A percentile compares a stretch with the other conserved stretches of the same genome.
Conservation (phyloP, 805 yeast species). For the Osmozyma mogii region DNA sequence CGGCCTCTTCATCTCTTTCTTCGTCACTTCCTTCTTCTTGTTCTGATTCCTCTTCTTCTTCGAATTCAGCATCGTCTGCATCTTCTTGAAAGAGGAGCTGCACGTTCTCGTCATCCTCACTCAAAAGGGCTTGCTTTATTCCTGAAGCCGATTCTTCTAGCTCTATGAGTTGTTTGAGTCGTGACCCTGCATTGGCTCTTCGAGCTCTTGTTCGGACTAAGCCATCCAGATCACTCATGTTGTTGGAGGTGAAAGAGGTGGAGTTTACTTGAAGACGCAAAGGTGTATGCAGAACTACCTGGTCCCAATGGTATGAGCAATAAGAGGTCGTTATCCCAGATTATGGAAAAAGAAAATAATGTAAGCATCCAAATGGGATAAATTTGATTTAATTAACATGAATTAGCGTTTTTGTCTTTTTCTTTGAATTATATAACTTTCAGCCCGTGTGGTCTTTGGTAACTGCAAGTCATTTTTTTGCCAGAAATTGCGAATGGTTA, state of each 20-base stretch:
- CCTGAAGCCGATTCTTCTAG: constrained; percentile 50
- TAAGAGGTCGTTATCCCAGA: no score
- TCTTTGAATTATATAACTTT: neutral
- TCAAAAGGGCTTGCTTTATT: constrained; percentile 15
- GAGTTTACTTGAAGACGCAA: neutral
- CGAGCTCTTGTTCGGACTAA: constrained; percentile 68
- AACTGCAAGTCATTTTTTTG: no score
- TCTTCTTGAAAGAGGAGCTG: constrained; percentile 59
- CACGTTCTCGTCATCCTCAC: constrained; percentile 72
- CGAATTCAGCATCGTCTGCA: constrained; percentile 22
- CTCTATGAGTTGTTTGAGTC: constrained; percentile 64
- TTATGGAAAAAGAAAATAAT: no score
- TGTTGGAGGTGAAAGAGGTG: neutral
- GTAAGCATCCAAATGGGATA: no score
- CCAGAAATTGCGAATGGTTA: no score
- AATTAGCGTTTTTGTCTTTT: neutral
- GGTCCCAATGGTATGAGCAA: no score
- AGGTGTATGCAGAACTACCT: neutral
- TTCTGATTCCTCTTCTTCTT: constrained; percentile 13
- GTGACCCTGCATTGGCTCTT: constrained; percentile 86
- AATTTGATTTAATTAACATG: no score
- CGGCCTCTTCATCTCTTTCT: constrained; percentile 42
- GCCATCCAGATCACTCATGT: constrained; percentile 29
- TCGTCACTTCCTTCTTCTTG: constrained; percentile 25
- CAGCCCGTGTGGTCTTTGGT: no score